Evolutionary conservation across 2,329 filamentous ascomycete species (phyloP).

Genomic region (Penicillium olsonii): DNA sequence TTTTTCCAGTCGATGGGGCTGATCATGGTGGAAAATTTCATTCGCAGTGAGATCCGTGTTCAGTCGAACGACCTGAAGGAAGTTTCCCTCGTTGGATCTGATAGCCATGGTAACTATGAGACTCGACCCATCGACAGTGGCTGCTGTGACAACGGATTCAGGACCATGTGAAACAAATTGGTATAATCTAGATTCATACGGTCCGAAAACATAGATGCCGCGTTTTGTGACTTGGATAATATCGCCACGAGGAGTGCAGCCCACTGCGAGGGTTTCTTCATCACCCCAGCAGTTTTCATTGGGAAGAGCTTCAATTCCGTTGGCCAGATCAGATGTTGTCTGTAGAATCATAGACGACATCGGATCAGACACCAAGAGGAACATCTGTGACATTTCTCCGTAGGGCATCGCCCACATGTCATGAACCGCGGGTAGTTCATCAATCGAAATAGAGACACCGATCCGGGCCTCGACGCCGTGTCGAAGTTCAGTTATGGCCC

Average conservation of each 20-base stretch:
- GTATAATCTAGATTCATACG: constrained; percentile 22
- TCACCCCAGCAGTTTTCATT: constrained; percentile 43
- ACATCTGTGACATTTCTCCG: constrained; percentile 34
- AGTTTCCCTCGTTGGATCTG: constrained; percentile 26
- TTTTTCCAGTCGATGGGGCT: constrained; percentile 27
- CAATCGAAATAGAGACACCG: constrained; percentile 46
- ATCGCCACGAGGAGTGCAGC: constrained; percentile 34
- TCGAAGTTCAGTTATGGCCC: constrained; percentile 68
- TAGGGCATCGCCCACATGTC: constrained; percentile 48
- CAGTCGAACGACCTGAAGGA: constrained; percentile 32
- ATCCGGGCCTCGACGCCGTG: constrained; percentile 70
- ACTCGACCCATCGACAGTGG: constrained; percentile 27
- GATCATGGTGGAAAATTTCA: constrained; percentile 21
- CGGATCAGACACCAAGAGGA: constrained; percentile 46
- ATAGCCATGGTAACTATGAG: constrained; percentile 33
- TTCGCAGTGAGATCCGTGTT: constrained; percentile 11
- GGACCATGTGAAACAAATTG: constrained; percentile 24
- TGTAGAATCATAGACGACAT: constrained; percentile 41
- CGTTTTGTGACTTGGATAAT: constrained; percentile 47
- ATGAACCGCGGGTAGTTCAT: constrained; percentile 42
- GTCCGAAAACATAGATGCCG: constrained; percentile 35
- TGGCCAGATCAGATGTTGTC: constrained; percentile 38
- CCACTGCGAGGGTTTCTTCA: constrained; percentile 47
- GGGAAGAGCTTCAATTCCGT: constrained; percentile 42
- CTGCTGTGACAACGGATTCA: constrained; percentile 32